A percentile compares a stretch with the other conserved stretches of the same genome.
Conservation (phyloP, 2,329 filamentous ascomycete genomes). For the Tothia fuscella region DNA sequence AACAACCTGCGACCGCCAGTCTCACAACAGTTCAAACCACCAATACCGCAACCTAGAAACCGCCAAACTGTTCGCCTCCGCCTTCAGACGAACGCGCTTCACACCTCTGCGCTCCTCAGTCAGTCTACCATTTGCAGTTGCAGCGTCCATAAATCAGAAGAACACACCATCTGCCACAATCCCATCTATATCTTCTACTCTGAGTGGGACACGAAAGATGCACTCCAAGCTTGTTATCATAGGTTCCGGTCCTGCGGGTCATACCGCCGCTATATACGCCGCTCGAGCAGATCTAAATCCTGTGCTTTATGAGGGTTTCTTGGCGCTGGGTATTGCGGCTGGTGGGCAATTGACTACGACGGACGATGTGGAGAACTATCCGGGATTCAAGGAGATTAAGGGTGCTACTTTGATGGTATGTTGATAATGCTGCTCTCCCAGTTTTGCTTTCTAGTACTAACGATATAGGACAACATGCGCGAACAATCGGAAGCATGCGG, state of each 20-base stretch:
- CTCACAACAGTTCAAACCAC: too few relatives aligned
- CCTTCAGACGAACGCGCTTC: slow-evolving; percentile 47
- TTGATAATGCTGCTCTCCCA: slow-evolving; percentile 6
- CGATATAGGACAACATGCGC: slow-evolving; percentile 67
- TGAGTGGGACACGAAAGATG: slow-evolving; percentile 47
- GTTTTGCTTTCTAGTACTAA: too few relatives aligned
- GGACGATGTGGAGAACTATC: slow-evolving; percentile 97
- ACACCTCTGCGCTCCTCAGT: slow-evolving; percentile 59
- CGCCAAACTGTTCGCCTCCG: slow-evolving; percentile 89
- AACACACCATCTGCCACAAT: slow-evolving; percentile 28
- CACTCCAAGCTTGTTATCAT: slow-evolving; percentile 79
- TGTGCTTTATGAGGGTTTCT: slow-evolving; percentile 93
- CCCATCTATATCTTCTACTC: slow-evolving; percentile 28
- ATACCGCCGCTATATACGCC: slow-evolving; percentile 94
- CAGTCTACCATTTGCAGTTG: slow-evolving; percentile 60
- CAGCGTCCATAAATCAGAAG: slow-evolving; percentile 55
- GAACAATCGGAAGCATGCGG: slow-evolving; percentile 84
- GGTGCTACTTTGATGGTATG: slow-evolving; percentile 74
- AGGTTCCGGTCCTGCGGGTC: slow-evolving; percentile 92
- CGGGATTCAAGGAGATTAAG: slow-evolving; percentile 85
- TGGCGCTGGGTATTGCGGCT: slow-evolving; percentile 91
- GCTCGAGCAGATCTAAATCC: slow-evolving; percentile 89
- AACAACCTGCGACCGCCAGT: too few relatives aligned
- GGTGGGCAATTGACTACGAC: slow-evolving; percentile 97
- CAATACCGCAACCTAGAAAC: too few relatives aligned